Conservation (phyloP, 768 basidiomycete genomes). For the Auriscalpium microsporum region DNA sequence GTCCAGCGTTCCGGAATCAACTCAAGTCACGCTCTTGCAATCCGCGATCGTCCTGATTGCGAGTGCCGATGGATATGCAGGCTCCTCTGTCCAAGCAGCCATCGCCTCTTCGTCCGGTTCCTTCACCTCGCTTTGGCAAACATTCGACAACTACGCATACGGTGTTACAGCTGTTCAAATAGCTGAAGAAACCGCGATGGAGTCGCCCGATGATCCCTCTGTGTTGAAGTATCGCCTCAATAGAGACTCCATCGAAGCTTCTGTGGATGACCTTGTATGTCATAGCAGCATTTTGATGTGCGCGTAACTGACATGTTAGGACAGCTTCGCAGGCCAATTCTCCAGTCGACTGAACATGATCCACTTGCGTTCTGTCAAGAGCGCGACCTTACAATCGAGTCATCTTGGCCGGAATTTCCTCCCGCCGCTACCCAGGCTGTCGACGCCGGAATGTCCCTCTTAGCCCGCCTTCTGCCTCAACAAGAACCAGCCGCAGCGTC, state of each 20-base stretch:
- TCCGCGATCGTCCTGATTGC: constrained; percentile 77
- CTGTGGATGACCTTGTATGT: constrained; percentile 67
- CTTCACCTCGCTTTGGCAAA: constrained; percentile 82
- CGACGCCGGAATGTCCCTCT: constrained; percentile 83
- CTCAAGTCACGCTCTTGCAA: constrained; percentile 75
- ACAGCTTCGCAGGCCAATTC: constrained; percentile 67
- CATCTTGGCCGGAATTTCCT: constrained; percentile 54
- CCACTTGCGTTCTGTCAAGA: constrained; percentile 59
- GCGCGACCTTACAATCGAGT: constrained; percentile 26
- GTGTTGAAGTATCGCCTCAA: constrained; percentile 47
- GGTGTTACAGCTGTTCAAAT: constrained; percentile 72
- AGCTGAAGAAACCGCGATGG: constrained; percentile 33
- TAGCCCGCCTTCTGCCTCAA: constrained; percentile 66
- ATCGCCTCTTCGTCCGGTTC: constrained; percentile 80
- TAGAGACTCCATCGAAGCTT: constrained; percentile 71
- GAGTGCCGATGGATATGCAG: constrained; percentile 74
- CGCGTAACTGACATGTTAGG: background rate
- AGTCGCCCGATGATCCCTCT: constrained; percentile 23
- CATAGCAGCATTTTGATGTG: background rate
- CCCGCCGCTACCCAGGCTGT: constrained; percentile 78
- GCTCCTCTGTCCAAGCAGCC: constrained; percentile 84
- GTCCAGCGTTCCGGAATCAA: constrained; percentile 69
- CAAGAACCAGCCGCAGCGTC: constrained; percentile 59
- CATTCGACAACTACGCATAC: constrained; percentile 83
- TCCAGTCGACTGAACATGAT: constrained; percentile 84